Conservation (phyloP, 106 monocot genomes). For the Vanilla planifolia region DNA sequence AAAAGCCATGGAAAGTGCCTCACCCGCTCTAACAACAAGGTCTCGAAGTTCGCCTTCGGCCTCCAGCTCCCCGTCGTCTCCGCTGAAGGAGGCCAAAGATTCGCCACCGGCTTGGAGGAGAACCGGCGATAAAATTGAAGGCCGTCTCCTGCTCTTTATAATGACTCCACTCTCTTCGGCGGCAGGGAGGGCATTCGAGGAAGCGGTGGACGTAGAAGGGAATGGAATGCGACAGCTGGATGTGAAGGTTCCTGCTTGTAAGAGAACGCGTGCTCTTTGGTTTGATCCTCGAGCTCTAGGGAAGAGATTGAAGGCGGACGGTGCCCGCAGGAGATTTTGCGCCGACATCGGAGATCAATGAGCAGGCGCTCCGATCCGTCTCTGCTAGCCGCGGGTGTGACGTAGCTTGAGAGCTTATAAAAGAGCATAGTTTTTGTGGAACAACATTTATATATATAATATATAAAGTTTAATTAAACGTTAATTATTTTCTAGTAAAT, state of each 20-base stretch:
- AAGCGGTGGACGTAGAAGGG: neutral
- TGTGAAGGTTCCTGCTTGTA: neutral
- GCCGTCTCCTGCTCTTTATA: neutral
- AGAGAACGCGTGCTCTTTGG: neutral
- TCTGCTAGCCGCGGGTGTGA: no score
- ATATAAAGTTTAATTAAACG: no score
- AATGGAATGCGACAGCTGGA: neutral
- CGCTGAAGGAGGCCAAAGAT: neutral
- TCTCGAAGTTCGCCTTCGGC: neutral
- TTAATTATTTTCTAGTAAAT: no score
- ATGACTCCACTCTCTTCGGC: neutral
- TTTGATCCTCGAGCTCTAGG: neutral
- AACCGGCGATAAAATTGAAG: neutral
- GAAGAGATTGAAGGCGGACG: neutral
- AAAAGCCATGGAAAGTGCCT: slow-evolving; percentile 64
- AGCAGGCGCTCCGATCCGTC: no score
- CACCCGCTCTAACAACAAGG: slow-evolving; percentile 41
- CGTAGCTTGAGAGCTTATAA: no score
- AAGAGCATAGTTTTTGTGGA: no score
- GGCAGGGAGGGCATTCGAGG: neutral
- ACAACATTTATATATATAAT: no score
- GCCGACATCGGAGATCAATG: slow-evolving; percentile 4
- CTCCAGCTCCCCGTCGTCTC: neutral
- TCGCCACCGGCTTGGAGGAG: neutral
- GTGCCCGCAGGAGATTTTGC: neutral